These are phyloP conservation scores for Xylaria flabelliformis DNA, from an alignment of 495 filamentous ascomycete species.

Conservation along the genomic window DNA sequence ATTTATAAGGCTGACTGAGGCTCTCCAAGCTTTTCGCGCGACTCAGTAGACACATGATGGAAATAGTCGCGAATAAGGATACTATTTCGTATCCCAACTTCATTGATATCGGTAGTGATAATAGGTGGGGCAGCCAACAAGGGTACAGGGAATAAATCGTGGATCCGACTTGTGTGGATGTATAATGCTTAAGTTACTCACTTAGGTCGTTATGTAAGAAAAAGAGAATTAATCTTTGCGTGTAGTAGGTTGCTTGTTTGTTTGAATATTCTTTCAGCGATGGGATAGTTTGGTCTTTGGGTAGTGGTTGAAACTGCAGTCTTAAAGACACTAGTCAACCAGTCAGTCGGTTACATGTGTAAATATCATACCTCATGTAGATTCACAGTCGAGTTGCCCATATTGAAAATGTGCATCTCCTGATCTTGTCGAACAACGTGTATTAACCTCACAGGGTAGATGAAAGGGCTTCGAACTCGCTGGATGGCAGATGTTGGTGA, in stretches of 20 bases:
- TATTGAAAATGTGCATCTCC: not conserved
- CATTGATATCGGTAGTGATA: not conserved
- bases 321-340: not conserved
- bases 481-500: not conserved
- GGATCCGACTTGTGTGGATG: not conserved
- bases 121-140: not conserved
- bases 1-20: not conserved
- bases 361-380: not conserved
- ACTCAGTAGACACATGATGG: not conserved
- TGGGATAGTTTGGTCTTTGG: not conserved
- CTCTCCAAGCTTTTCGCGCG: not conserved
- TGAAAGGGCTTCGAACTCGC: not conserved
- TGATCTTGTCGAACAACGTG: not conserved
- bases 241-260: not conserved
- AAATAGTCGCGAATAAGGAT: conserved; percentile 11
- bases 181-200: no score
- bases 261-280: not conserved
- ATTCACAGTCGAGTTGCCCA: not conserved
- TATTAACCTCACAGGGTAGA: not conserved
- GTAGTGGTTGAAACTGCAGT: not conserved
- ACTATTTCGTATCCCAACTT: not conserved
- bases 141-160: not conserved
- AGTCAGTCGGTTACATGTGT: not conserved
- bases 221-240: not conserved
- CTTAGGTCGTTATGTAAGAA: not conserved